Base-by-base conservation (phyloP, 805 yeast genomes). In the Isabelozyma gotoi region DNA sequence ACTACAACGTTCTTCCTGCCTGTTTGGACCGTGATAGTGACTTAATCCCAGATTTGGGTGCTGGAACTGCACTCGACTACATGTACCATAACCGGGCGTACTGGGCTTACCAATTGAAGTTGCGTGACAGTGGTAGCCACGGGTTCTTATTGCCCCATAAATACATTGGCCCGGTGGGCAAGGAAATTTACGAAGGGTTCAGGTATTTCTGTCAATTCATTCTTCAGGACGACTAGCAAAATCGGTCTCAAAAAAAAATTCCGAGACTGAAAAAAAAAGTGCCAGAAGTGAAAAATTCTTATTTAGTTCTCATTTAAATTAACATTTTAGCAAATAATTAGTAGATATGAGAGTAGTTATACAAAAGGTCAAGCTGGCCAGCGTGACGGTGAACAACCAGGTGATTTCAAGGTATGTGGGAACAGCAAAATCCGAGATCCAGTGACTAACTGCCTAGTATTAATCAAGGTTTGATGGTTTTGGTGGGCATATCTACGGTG, bases 351-450 rank as follows among this genome's bases (percentile, higher is more conserved):
- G 82, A 61, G 88, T 91, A 3, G 96, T 94, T 1, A 79, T 94
- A 27, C 99, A 94, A 60, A 81, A 87, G 57, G 98, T 92, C 5
- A 87, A 85, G 48, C 75, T 78, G 38, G 98, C 97, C 0, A 85
- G 96, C 0, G 99, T 94, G 0, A 80, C 88, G 0, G 99, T 94
- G 0, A 88, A 90, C 40, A 69, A 73, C 7, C 59, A 74, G 40
- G 71, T 86, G 0, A 78, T 91, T 0, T 89, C 97, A 1, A 70
- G 79, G 82, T 63, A 59, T 19, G 67, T 63, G 39, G 7, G 12
- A n/a, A 1, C 29, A 36, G 19, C 10, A 21, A 19, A 16, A 33
- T 16, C 8, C 14, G 19, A 33, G 17, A 33, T 14, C 17, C 12
- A 34, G 16, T 18, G 7, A 18, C 14, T 18, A 34, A 18, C 16